Conservation (phyloP, 306 rosid species). For the Echinosophora koreensis region DNA sequence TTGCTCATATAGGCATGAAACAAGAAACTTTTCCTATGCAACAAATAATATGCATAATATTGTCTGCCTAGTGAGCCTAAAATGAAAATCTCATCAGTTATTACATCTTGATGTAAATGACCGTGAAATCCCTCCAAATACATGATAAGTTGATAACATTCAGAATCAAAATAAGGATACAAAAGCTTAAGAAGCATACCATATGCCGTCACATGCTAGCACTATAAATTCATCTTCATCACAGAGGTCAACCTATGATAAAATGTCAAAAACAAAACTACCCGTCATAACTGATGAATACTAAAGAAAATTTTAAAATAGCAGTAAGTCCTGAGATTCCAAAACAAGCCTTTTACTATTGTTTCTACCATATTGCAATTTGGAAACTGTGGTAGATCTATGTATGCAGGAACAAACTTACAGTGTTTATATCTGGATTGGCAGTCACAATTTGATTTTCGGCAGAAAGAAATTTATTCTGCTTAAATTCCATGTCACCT, state of each 20-base stretch:
- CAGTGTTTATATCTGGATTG: constrained; percentile 83
- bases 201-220: constrained; percentile 83
- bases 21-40: background rate
- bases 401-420: constrained; percentile 50
- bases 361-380: constrained; percentile 12
- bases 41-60: background rate
- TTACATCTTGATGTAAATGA: constrained; percentile 30
- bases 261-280: constrained; percentile 28
- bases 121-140: background rate
- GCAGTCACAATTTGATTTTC: constrained; percentile 92
- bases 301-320: constrained; percentile 5
- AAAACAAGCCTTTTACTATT: constrained; percentile 12
- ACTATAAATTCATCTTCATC: constrained; percentile 81
- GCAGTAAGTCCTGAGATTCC: constrained; percentile 7
- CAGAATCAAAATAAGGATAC: background rate
- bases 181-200: constrained; percentile 62
- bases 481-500: constrained; percentile 97
- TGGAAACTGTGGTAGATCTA: background rate
- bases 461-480: constrained; percentile 76
- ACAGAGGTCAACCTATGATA: constrained; percentile 71
- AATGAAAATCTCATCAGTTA: background rate
- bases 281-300: background rate
- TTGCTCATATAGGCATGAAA: constrained; percentile 18
- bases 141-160: background rate
- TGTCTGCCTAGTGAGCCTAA: background rate